Percentiles rank a stretch among this genome's conserved stretches.
phyloP scores from a whole-genome alignment of 176 grass and related monocot genomes.

The Raddia distichophylla region DNA sequence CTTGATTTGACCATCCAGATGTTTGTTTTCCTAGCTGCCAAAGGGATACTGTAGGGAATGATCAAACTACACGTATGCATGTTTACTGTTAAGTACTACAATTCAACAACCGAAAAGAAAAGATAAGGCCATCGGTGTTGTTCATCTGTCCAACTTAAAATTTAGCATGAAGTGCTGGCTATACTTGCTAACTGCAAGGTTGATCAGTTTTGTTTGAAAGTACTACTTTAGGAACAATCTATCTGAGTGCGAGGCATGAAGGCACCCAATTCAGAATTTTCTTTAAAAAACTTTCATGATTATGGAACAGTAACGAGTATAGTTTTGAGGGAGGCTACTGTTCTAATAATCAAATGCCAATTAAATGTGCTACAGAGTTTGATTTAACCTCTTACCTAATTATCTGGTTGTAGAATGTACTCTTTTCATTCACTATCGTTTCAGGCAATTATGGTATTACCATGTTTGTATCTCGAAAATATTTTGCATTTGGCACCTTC shows the following conservation, averaged over 20 bases:
- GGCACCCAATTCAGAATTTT: too few species aligned
- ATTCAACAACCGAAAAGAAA: slow-evolving; percentile 2
- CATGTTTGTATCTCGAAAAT: not conserved
- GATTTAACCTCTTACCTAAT: not conserved
- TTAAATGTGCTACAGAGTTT: not conserved
- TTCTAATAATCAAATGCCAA: not conserved
- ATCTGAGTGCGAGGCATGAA: slow-evolving; percentile 11
- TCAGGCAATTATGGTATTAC: not conserved
- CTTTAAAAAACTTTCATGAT: not conserved
- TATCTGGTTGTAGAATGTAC: too few species aligned
- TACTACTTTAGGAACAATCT: not conserved
- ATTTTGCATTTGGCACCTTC: not conserved
- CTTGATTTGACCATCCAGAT: too few species aligned
- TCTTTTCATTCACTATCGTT: too few species aligned
- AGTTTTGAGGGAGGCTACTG: not conserved
- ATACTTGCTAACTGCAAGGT: not conserved
- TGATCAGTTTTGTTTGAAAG: not conserved
- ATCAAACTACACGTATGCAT: not conserved
- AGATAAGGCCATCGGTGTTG: slow-evolving; percentile 20
- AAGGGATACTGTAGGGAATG: not conserved
- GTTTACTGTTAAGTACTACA: not conserved
- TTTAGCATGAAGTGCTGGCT: slow-evolving; percentile 6
- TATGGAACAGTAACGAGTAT: not conserved
- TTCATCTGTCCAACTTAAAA: slow-evolving; percentile 11
- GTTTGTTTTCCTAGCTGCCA: not conserved